Conservation (phyloP, 768 basidiomycete genomes). For the Boletus rex-veris region DNA sequence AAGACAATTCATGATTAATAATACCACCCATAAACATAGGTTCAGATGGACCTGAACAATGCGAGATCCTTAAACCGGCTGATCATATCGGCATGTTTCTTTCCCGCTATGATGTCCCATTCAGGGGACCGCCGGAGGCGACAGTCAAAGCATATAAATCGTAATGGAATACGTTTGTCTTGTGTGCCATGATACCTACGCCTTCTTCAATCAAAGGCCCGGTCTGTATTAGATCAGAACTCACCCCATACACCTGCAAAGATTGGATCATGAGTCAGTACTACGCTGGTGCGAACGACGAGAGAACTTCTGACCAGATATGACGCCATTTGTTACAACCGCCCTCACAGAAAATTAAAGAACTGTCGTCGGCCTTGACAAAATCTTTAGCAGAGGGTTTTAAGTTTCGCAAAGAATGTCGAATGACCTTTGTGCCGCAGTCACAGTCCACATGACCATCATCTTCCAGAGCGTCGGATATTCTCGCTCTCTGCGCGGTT, state of each 20-base stretch:
- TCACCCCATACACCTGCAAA: slow-evolving; percentile 40
- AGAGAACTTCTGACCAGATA: slow-evolving; percentile 51
- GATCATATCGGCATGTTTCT: slow-evolving; percentile 53
- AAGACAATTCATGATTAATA: slow-evolving; percentile 1
- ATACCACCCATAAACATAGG: background rate
- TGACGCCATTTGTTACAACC: slow-evolving; percentile 76
- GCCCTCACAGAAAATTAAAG: slow-evolving; percentile 61
- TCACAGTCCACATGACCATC: slow-evolving; percentile 59
- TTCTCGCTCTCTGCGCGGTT: slow-evolving; percentile 5
- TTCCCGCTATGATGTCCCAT: slow-evolving; percentile 66
- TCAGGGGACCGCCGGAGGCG: slow-evolving; percentile 61
- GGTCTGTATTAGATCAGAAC: background rate
- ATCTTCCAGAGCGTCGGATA: slow-evolving; percentile 14
- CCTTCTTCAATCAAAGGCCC: background rate
- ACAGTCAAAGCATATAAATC: slow-evolving; percentile 76
- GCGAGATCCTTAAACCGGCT: slow-evolving; percentile 67
- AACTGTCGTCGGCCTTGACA: slow-evolving; percentile 48
- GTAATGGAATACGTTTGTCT: slow-evolving; percentile 55
- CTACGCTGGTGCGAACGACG: background rate
- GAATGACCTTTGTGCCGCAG: slow-evolving; percentile 55
- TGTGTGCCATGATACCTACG: slow-evolving; percentile 57
- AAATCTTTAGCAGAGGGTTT: background rate
- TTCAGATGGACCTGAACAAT: slow-evolving; percentile 53
- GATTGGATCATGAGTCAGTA: background rate
- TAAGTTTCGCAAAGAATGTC: background rate